Evolutionary conservation across 441 rosid species (phyloP), one percentile per base, ranked within the genome.

Genomic region (Pelargonium cotyledonis): DNA sequence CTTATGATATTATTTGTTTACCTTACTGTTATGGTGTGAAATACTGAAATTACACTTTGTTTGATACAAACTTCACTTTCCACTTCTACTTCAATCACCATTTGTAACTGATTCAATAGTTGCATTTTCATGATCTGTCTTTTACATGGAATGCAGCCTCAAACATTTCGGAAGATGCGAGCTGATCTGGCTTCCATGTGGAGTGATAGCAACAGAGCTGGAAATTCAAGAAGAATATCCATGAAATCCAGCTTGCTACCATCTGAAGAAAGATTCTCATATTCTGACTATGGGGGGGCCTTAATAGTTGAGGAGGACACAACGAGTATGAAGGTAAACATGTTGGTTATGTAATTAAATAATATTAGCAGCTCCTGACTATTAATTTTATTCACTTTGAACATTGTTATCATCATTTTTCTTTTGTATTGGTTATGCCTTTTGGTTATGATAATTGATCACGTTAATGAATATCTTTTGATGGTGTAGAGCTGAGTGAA

Each of bases 161-260:
- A 85, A 74, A 72, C 84, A 68, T 89, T 86, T 67, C 77, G 65
- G 67, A 85, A 82, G 78, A 81, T 89, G 84, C 84, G 90, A 49
- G 84, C 85, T 69, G 88, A 89, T 80, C 80, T 89, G 57, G 91
- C 89, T 68, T 81, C 85, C 70, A 86, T 86, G 88, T 89, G 95
- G 95, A 84, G 80, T 68, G 70, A 86, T 46, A 77, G 68, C 74
- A 75, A 65, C 60, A 86, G 73, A 78, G 72, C 77, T 61, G 87
- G 81, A 68, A 76, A 66, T 81, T 73, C 79, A 35, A 83, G 87
- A 79, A 77, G 85, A 80, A 65, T 79, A 60, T 70, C 77, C 41
- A 69, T 76, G 62, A 85, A 78, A 79, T 64, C 73, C 12, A 70
- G 72, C 72, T 64, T 67, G 41, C 57, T 68, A 41, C 66, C 75